Evolutionary conservation across 164 flowering plant genomes (phyloP).

Genomic region (Stephania cephalantha): DNA sequence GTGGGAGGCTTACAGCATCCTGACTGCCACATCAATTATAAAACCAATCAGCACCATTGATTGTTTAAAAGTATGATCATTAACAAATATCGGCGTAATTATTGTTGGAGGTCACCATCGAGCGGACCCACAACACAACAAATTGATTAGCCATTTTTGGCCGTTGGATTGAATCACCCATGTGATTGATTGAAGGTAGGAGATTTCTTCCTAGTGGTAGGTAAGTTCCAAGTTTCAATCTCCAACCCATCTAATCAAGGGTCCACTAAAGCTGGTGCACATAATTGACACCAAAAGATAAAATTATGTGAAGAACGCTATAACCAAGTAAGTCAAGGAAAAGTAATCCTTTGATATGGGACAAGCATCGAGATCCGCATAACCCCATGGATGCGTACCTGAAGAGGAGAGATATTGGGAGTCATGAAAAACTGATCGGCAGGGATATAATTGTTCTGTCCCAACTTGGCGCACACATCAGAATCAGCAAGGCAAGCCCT

Average conservation of each 20-base stretch:
- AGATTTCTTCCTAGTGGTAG: neutral
- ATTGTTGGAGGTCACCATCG: neutral
- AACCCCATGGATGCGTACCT: conserved; percentile 28
- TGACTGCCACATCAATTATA: conserved; percentile 42
- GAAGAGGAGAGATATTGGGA: conserved; percentile 62
- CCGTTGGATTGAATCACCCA: neutral
- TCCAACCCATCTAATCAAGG: neutral
- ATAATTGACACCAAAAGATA: no score
- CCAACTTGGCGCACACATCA: conserved; percentile 45
- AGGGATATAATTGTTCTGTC: conserved; percentile 28
- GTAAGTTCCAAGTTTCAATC: neutral
- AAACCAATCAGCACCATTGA: neutral
- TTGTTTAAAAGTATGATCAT: neutral
- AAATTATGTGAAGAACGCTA: no score
- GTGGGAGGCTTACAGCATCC: conserved; percentile 98
- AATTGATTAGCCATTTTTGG: neutral
- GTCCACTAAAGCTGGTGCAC: neutral
- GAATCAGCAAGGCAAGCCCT: conserved; percentile 51
- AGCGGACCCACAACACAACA: neutral
- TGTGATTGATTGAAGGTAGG: neutral
- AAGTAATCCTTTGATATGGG: no score
- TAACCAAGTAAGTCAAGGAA: no score
- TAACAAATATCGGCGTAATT: neutral
- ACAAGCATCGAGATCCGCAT: no score
- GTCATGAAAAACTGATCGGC: conserved; percentile 53